phyloP scores from a whole-genome alignment of 2,329 filamentous ascomycete genomes.

The Penicillium polonicum region DNA sequence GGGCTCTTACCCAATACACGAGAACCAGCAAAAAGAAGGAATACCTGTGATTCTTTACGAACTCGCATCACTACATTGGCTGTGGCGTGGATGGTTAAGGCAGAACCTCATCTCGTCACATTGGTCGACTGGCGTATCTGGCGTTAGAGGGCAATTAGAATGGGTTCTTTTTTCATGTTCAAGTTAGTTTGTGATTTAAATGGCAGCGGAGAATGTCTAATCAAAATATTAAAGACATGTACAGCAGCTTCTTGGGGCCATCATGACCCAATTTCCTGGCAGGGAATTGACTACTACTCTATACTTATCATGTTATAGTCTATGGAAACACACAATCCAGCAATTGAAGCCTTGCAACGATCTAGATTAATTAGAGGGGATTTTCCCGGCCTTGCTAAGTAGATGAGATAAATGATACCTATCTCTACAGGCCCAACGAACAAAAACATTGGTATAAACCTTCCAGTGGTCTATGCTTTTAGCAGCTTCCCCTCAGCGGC shows the following conservation, averaged over 20 bases:
- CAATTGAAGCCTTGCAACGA: no score
- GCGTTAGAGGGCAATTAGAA: conserved; percentile 29
- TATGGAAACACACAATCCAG: no score
- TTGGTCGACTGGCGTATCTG: conserved; percentile 30
- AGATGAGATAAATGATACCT: no score
- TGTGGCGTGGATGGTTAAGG: conserved; percentile 18
- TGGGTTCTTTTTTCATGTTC: conserved; percentile 25
- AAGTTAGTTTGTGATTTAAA: background rate
- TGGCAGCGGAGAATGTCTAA: background rate
- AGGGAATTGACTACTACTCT: background rate
- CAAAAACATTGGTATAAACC: no score
- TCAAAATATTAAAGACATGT: background rate
- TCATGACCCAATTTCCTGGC: no score
- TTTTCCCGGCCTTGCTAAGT: no score
- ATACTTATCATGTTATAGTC: background rate
- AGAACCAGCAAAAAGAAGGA: conserved; percentile 93
- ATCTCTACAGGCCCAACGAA: no score
- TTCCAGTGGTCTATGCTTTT: no score
- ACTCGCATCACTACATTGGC: conserved; percentile 20
- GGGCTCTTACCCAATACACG: conserved; percentile 94
- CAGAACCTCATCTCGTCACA: conserved; percentile 16
- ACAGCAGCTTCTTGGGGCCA: background rate
- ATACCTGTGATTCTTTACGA: conserved; percentile 61
- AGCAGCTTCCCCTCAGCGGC: no score
- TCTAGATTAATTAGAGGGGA: no score